Base-by-base conservation (phyloP, 768 basidiomycete genomes). In the Mycena capillaripes region DNA sequence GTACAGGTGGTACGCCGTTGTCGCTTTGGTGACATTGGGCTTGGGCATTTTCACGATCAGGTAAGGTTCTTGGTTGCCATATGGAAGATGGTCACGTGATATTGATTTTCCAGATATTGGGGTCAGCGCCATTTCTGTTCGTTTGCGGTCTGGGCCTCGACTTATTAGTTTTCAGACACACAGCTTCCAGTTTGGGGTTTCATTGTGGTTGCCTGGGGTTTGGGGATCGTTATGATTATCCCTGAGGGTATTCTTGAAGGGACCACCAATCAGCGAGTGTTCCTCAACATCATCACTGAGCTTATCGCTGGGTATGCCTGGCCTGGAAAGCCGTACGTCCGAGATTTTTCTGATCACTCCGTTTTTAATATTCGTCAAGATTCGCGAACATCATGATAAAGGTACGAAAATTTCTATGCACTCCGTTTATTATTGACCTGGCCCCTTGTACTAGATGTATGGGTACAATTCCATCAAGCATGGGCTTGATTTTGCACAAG, bases 401-500 rank as follows among this genome's bases (percentile, higher is more conserved):
- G 16, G 38, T 38, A 38, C 38, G 16, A 38, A 2, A 16, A 11
- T 16, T 38, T 10, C 38, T 11, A 4, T 38, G 7, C 10, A 10
- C 7, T 38, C 38, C 10, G 11, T 11, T 38, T 38, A 10, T n/a
- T n/a, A 38, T 38, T 38, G 38, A 38, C 38, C 38, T 38, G 38
- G 16, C 38, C 10, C 38, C 16, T 10, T 38, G 38, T 38, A 16
- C 56, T 50, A 67, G 50, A 64, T 64, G 62, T 64, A 64, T 64
- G 64, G 66, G 11, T 58, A 67, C 34, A 67, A 67, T 38, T 67
- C 66, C 25, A 67, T 67, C 44, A 67, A 67, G n/a, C 66, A 67
- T 32, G 66, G 66, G 14, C 66, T 67, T 16, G 66, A 67, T 34
- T 67, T 67, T 38, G 66, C 66, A 12, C 66, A 67, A 36, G 66